phyloP scores from a whole-genome alignment of 768 basidiomycete species.

The Suillus variegatus region DNA sequence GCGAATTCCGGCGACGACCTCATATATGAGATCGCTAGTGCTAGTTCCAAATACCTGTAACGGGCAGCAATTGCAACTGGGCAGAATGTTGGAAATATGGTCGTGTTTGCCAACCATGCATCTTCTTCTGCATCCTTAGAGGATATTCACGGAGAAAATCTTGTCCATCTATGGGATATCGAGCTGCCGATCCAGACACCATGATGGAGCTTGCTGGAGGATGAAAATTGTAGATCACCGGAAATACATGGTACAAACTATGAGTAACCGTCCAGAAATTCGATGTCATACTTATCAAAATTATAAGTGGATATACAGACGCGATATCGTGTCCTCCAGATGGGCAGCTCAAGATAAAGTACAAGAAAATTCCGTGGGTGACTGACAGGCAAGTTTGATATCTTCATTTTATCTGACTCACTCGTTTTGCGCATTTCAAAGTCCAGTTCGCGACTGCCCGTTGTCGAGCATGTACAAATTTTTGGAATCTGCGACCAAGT shows the following conservation, averaged over 20 bases:
- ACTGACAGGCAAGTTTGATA: not conserved
- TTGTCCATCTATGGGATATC: conserved; percentile 40
- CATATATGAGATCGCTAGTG: conserved; percentile 41
- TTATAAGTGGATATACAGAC: not conserved
- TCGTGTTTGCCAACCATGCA: conserved; percentile 65
- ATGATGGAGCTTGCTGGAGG: conserved; percentile 72
- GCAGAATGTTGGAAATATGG: conserved; percentile 38
- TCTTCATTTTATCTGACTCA: not conserved
- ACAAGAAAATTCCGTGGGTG: not conserved
- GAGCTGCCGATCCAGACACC: conserved; percentile 54
- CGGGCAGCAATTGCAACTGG: conserved; percentile 38
- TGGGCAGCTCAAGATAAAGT: not conserved
- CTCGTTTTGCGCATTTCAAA: conserved; percentile 4
- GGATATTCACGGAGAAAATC: conserved; percentile 51
- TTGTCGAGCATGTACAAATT: not conserved
- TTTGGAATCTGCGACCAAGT: not conserved
- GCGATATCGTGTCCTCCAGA: not conserved
- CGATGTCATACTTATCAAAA: not conserved
- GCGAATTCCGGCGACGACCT: conserved; percentile 20
- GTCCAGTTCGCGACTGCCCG: not conserved
- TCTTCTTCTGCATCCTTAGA: conserved; percentile 50
- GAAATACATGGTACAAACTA: not conserved
- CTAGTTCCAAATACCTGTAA: conserved; percentile 42
- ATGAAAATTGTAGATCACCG: conserved; percentile 43
- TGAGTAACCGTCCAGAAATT: not conserved